Evolutionary conservation across 2,329 filamentous ascomycete genomes (phyloP).

Genomic region (Grosmannia clavigera): DNA sequence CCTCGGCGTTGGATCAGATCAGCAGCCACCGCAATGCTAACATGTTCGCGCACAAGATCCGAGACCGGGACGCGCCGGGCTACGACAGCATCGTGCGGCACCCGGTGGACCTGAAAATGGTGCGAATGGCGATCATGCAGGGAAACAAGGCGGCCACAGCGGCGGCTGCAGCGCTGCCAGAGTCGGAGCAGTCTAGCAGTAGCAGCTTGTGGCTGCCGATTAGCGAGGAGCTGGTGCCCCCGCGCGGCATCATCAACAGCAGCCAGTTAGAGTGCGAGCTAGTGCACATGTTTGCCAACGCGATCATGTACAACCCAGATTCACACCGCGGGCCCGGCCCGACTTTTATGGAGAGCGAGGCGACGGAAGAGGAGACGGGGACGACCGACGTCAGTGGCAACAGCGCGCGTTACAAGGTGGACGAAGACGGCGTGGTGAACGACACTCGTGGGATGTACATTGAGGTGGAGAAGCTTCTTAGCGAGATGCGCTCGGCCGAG

Average conservation of each 20-base stretch:
- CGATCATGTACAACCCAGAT: conserved; percentile 95
- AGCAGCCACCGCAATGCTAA: conserved; percentile 66
- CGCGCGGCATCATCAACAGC: conserved; percentile 84
- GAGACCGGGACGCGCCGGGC: conserved; percentile 62
- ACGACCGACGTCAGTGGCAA: conserved; percentile 14
- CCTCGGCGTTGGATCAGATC: conserved; percentile 63
- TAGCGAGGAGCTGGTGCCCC: conserved; percentile 67
- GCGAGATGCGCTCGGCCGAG: conserved; percentile 64
- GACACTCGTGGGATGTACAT: conserved; percentile 84
- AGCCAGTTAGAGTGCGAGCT: conserved; percentile 86
- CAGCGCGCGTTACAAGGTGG: conserved; percentile 46
- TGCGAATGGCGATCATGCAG: conserved; percentile 62
- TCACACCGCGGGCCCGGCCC: conserved; percentile 57
- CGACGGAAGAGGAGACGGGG: conserved; percentile 23
- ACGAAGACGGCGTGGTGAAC: conserved; percentile 77
- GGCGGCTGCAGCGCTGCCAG: conserved; percentile 47
- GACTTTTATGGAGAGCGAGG: conserved; percentile 38
- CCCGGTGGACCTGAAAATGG: conserved; percentile 66
- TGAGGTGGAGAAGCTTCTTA: conserved; percentile 69
- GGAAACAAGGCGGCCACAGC: conserved; percentile 54
- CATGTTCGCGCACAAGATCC: conserved; percentile 65
- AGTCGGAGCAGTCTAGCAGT: conserved; percentile 36
- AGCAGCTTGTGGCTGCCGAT: conserved; percentile 53
- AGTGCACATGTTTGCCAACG: conserved; percentile 94
- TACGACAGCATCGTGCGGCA: conserved; percentile 63